Evolutionary conservation across 106 monocot species (phyloP), one percentile per base, ranked within the genome.

Genomic region (Dendrobium huoshanense): DNA sequence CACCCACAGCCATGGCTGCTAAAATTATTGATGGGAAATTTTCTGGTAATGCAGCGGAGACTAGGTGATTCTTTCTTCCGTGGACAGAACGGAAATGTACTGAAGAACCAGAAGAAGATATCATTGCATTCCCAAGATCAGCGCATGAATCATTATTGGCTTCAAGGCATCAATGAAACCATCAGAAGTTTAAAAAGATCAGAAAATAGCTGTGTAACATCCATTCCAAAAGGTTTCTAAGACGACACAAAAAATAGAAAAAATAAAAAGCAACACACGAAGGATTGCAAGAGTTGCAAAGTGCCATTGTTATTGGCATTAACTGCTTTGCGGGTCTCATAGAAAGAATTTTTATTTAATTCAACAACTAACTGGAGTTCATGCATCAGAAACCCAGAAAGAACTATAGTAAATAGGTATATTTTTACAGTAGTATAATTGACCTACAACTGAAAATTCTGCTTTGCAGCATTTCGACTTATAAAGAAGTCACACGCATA

Each of bases 1-100:
- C 87, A 81, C 93, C 89, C 13, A 96, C 93, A 40, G 89, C 87
- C 68, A 91, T 75, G 17, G 85, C 88, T 59, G 88, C 82, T 41
- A 89, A 74, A n/a, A 87, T 72, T 20, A 92, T 80, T 11, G 95
- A 88, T 75, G 82, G 79, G 51, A 89, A 91, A 41, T 87, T 86
- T 85, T 91, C 93, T 73, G 93, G 89, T 61, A 93, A 82, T 55
- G 93, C 93, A 25, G 78, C 77, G 10, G 78, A 79, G 77, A 78
- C 83, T 59, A 75, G 54, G 29, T 29, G 65, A 56, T 55, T 72
- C 61, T 64, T 88, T 74, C 74, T 41, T 19, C 43, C 43, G 43
- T 43, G 0, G 20, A 29, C 7, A 17, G 74, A 74, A 43, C 15
- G 41, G 42, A 40, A 41, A 27, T 20, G n/a, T 19, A 74, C 44